Base-by-base conservation (phyloP, 1,284 basidiomycete genomes). In the Boletus mariae region DNA sequence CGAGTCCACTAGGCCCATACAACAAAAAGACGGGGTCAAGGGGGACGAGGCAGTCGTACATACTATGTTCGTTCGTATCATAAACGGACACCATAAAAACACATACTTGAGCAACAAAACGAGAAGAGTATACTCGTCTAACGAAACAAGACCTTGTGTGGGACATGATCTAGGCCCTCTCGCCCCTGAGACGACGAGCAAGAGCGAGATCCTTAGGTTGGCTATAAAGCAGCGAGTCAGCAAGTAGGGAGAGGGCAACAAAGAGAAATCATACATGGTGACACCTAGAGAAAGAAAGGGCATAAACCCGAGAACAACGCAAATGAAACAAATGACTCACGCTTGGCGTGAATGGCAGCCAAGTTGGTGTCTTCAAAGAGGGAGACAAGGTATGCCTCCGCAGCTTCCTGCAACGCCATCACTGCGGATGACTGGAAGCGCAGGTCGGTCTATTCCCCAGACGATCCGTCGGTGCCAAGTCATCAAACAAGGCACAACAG, bases 351-450 rank as follows among this genome's bases (percentile, higher is more conserved):
- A 73, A 94, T 94, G 57, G 92, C 92, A 67, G 89, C 89, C 79
- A 93, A 84, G 82, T 93, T 93, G 68, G 91, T 92, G 78, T 92
- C 88, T 69, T 92, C 89, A 71, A 96, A 95, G 72, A 97, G 84
- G 42, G 92, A 94, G 75, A 97, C 94, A 66, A 97, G 92, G 81
- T 97, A 97, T 28, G 94, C 94, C 80, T 98, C 94, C 55, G 92
- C 85, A 45, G 94, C 93, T 77, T 98, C 94, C 78, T 98, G 94
- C 59, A 98, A 84, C 37, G 93, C 94, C 80, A 93, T 90, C 66
- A 98, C 92, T 59, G 94, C 94, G 37, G 92, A 95, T 34, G 92
- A 95, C 77, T 97, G 94, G 92, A 98, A 97, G 68, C 94, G 92
- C 68, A 97, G 80, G 74, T 97, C 94, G 61, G 87, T 90, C 87